Evolutionary conservation across 2,329 filamentous ascomycete species (phyloP).

Genomic region (Scedosporium boydii): DNA sequence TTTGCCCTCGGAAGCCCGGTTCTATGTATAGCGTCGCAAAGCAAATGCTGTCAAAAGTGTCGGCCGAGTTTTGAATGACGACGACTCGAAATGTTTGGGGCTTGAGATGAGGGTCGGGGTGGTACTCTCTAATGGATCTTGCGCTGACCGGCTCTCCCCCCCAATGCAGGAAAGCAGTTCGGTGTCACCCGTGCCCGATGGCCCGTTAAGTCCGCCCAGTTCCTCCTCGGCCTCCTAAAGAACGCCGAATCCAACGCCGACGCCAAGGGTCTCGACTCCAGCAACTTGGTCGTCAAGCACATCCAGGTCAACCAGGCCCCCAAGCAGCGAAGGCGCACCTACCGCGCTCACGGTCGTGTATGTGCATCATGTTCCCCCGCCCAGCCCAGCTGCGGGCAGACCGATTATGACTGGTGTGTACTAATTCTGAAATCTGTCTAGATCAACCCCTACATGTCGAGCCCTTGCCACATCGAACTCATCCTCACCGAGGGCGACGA

Average conservation of each 20-base stretch:
- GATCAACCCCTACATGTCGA: constrained; percentile 99
- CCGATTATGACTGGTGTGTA: background rate
- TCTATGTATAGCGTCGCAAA: background rate
- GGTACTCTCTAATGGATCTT: background rate
- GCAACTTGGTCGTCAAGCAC: constrained; percentile 98
- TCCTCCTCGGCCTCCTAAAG: constrained; percentile 93
- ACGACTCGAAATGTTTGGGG: too few relatives aligned
- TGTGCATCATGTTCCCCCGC: constrained; percentile 32
- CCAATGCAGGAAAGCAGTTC: constrained; percentile 80
- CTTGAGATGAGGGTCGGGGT: background rate
- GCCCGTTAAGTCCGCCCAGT: constrained; percentile 98
- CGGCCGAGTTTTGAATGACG: background rate
- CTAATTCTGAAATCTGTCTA: constrained; percentile 23
- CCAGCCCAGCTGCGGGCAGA: background rate
- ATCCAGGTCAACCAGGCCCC: constrained; percentile 99
- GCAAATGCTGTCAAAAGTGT: background rate
- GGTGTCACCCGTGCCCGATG: constrained; percentile 97
- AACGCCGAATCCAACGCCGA: constrained; percentile 97
- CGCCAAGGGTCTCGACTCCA: constrained; percentile 93
- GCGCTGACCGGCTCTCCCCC: background rate
- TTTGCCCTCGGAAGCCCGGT: background rate
- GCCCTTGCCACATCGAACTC: constrained; percentile 99
- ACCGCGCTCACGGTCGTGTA: constrained; percentile 99
- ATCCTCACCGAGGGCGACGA: constrained; percentile 98
- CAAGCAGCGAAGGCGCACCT: constrained; percentile 98